Evolutionary conservation across 495 filamentous ascomycete species (phyloP), one percentile per base, ranked within the genome.

Genomic region (Beverwykella pulmonaria): DNA sequence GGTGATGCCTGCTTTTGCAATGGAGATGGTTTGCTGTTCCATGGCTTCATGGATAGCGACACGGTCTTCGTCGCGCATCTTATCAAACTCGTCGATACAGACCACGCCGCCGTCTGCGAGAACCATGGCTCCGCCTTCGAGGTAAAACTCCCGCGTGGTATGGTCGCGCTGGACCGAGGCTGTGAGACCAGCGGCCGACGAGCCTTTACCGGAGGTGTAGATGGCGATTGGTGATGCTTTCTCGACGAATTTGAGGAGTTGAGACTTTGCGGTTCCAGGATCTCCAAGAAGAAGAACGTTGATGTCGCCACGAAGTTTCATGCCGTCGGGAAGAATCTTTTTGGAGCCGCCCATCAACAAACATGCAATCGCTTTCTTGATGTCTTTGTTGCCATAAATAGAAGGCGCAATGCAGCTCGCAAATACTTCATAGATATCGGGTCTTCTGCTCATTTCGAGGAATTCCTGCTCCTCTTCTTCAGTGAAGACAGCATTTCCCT

Each of bases 41-140:
- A 99, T 99, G 62, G 95, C 95, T 84, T 99, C 95, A 82, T 99
- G 95, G 76, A 99, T 99, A 9, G 95, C 95, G 22, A 99, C 95
- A 68, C 95, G 86, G 69, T 99, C 95, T 77, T 99, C 95, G 76
- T 99, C 95, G 62, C 95, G 85, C 95, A 99, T 99, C 81, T 99
- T 99, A 80, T 99, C 95, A 76, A 99, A 99, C 77, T 99, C 95
- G 75, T 99, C 95, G 77, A 99, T 99, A 79, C 95, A 99, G 22
- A 98, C 95, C 8, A 98, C 95, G 72, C 95, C 95, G 14, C 93
- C 93, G 71, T 99, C 95, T 1, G 95, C 95, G 26, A 99, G 86
- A 34, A 99, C 95, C 95, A 99, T 98, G 32, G 95, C 95, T 76
- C 95, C 95, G 58, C 95, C 95, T 81, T 99, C 95, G 3, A 99